A percentile compares a stretch with the other conserved stretches of the same genome.
Conservation (phyloP, 441 rosid genomes). For the Mallotus repandus region DNA sequence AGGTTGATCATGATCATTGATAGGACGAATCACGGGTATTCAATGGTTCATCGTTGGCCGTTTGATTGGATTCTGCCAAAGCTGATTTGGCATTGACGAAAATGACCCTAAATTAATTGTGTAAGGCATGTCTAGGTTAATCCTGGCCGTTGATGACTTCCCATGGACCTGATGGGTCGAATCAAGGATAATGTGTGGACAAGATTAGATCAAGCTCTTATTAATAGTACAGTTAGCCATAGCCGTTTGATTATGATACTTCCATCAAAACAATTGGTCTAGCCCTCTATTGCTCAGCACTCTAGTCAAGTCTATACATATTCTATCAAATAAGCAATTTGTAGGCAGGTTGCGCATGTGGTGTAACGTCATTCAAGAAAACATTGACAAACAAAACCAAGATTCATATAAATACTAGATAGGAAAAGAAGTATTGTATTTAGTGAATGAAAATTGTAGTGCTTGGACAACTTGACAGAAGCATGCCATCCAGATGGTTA, state of each 20-base stretch:
- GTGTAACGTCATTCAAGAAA: no score
- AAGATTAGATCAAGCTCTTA: no score
- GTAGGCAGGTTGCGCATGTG: no score
- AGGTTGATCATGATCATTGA: not conserved
- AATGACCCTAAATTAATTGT: conserved; percentile 5
- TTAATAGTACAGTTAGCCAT: no score
- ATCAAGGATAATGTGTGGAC: not conserved
- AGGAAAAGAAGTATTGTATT: conserved; percentile 13
- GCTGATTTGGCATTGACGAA: not conserved
- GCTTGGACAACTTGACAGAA: conserved; percentile 32
- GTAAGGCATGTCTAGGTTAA: not conserved
- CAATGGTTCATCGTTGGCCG: not conserved
- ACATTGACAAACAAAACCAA: not conserved
- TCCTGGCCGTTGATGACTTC: not conserved
- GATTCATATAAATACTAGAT: not conserved
- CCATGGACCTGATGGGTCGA: not conserved
- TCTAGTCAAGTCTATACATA: no score
- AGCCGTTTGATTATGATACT: no score
- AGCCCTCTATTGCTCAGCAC: no score
- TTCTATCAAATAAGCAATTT: no score
- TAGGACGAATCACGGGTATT: not conserved
- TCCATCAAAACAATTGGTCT: no score
- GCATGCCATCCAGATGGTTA: conserved; percentile 12
- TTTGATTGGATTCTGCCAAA: not conserved
- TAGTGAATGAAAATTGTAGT: conserved; percentile 28